Conservation (phyloP, 495 filamentous ascomycete genomes). For the Hypoxylon trugodes region DNA sequence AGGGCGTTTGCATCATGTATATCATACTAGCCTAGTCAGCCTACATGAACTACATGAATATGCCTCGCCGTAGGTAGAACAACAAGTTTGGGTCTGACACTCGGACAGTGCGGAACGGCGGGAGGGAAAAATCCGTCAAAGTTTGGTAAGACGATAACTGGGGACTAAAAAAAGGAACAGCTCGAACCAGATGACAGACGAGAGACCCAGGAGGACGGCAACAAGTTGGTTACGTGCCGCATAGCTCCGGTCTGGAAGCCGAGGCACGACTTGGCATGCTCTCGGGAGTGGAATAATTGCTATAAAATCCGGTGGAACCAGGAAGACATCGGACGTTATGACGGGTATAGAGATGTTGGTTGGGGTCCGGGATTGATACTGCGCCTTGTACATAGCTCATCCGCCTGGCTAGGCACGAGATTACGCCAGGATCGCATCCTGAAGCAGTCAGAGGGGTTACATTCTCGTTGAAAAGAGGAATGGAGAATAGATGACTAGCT, state of each 20-base stretch:
- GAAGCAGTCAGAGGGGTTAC: slow-evolving; percentile 24
- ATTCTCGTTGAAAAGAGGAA: slow-evolving; percentile 27
- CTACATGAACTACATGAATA: slow-evolving; percentile 19
- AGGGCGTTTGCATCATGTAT: slow-evolving; percentile 21
- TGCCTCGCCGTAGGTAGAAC: slow-evolving; percentile 14
- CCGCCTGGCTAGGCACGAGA: slow-evolving; percentile 34
- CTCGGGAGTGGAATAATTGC: slow-evolving; percentile 10
- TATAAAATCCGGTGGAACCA: slow-evolving; percentile 10
- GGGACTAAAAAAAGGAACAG: slow-evolving; percentile 14
- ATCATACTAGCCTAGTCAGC: slow-evolving; percentile 11
- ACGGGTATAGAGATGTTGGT: slow-evolving; percentile 31
- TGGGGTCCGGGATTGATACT: slow-evolving; percentile 36
- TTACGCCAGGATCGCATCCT: slow-evolving; percentile 34
- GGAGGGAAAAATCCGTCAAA: background rate
- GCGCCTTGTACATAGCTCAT: slow-evolving; percentile 36
- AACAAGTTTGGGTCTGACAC: slow-evolving; percentile 1
- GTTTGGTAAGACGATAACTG: background rate
- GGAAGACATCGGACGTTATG: slow-evolving; percentile 10
- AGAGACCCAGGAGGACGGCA: slow-evolving; percentile 13
- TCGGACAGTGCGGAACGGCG: background rate
- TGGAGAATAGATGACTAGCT: background rate
- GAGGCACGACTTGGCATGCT: slow-evolving; percentile 6
- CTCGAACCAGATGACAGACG: background rate
- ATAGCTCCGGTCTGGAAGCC: slow-evolving; percentile 20
- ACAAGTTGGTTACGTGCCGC: slow-evolving; percentile 4